A percentile compares a stretch with the other conserved stretches of the same genome.
phyloP scores from a whole-genome alignment of 169 alveolate species.

The Amoebophrya sp. region DNA sequence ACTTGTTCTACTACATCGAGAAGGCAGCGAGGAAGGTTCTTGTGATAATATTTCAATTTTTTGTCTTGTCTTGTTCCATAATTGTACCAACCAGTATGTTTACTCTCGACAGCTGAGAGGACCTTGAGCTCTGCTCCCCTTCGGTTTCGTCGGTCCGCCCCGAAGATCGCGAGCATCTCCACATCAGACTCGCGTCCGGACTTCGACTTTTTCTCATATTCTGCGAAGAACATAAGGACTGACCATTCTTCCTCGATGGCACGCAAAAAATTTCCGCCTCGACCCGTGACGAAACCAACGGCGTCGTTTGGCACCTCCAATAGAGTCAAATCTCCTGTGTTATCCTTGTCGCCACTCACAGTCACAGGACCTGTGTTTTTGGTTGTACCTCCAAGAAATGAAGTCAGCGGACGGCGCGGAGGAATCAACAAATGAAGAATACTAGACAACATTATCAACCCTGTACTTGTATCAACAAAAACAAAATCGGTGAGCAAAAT shows the following conservation, averaged over 20 bases:
- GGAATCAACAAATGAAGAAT: neutral
- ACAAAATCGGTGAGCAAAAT: neutral
- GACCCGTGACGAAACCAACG: constrained; percentile 32
- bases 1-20: no score
- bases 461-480: neutral
- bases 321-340: constrained; percentile 23
- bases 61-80: no score
- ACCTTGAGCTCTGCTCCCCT: constrained; percentile 34
- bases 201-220: neutral
- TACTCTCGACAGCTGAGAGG: constrained; percentile 29
- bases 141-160: constrained; percentile 29
- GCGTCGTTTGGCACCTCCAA: constrained; percentile 32
- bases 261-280: constrained; percentile 25
- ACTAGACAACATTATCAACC: neutral
- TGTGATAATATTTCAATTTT: no score
- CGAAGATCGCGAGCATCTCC: constrained; percentile 31
- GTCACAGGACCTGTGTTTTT: neutral
- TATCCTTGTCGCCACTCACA: neutral
- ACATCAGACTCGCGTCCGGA: no score
- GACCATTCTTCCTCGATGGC: constrained; percentile 35
- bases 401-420: no score
- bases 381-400: no score
- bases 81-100: constrained; percentile 32
- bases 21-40: no score
- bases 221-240: constrained; percentile 30